Conservation (phyloP, 2,329 filamentous ascomycete species). For the Fusarium neocosmosporiellum region DNA sequence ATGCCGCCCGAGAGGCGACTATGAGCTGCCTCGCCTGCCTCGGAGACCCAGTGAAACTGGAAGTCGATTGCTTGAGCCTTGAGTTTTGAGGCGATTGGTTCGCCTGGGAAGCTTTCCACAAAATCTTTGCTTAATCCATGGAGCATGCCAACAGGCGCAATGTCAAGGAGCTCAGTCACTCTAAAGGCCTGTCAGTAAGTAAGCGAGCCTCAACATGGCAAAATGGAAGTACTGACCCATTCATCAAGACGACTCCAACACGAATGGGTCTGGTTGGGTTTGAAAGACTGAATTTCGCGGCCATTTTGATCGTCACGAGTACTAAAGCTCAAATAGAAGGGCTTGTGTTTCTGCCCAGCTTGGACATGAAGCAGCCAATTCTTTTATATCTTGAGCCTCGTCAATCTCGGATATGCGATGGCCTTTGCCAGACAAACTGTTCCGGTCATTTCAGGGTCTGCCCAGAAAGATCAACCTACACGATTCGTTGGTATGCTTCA, state of each 20-base stretch:
- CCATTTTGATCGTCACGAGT: background rate
- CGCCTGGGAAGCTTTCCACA: conserved; percentile 29
- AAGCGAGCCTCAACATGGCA: no score
- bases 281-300: conserved; percentile 1
- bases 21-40: conserved; percentile 23
- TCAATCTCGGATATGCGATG: background rate
- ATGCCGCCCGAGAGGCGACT: conserved; percentile 43
- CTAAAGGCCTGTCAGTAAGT: background rate
- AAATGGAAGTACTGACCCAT: background rate
- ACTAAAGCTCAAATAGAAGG: background rate
- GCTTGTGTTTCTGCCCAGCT: background rate
- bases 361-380: background rate
- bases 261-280: conserved; percentile 22
- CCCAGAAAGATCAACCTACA: background rate
- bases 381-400: background rate
- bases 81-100: conserved; percentile 17
- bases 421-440: background rate
- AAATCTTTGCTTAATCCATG: conserved; percentile 29
- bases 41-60: conserved; percentile 50
- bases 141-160: conserved; percentile 49
- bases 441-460: background rate
- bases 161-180: conserved; percentile 51
- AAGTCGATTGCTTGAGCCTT: conserved; percentile 42
- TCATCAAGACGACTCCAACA: conserved; percentile 30
- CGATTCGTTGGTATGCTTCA: background rate